Percentiles rank a stretch among this genome's conserved stretches.
Evolutionary conservation across 2,329 filamentous ascomycete genomes (phyloP).

Genomic region (Metarhizium anisopliae): DNA sequence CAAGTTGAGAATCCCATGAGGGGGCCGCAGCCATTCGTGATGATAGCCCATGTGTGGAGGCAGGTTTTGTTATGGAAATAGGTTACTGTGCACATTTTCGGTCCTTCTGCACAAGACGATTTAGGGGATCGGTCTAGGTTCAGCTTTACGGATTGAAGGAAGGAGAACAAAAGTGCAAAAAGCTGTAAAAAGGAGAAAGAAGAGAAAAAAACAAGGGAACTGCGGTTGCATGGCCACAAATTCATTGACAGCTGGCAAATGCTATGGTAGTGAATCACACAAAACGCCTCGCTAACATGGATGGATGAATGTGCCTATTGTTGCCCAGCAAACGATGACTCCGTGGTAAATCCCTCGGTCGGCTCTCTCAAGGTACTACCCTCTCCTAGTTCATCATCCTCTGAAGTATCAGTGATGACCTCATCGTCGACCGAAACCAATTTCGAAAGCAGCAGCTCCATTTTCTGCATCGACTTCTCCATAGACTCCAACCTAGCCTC

Average conservation of each 20-base stretch:
- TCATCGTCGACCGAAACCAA: conserved; percentile 25
- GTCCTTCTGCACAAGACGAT: neutral
- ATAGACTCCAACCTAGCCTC: conserved; percentile 39
- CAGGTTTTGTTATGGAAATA: conserved; percentile 40
- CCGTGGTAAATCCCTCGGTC: conserved; percentile 18
- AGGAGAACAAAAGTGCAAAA: neutral
- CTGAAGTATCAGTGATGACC: conserved; percentile 14
- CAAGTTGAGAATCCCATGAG: conserved; percentile 43
- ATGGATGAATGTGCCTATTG: neutral
- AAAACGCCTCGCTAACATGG: conserved; percentile 1
- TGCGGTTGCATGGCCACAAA: neutral
- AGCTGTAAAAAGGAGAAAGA: neutral
- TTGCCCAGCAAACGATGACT: conserved; percentile 19
- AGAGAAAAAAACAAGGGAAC: too few relatives aligned
- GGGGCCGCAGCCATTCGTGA: conserved; percentile 37
- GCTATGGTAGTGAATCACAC: conserved; percentile 3
- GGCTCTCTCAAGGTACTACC: conserved; percentile 18
- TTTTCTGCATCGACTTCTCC: conserved; percentile 39
- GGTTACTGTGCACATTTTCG: conserved; percentile 37
- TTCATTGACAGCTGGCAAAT: neutral
- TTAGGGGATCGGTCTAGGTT: neutral
- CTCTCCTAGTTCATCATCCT: conserved; percentile 19
- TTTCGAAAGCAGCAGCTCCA: conserved; percentile 37
- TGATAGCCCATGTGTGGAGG: conserved; percentile 42
- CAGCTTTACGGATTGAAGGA: neutral